phyloP scores from a whole-genome alignment of 495 filamentous ascomycete species.

The Podospora pseudoanserina region DNA sequence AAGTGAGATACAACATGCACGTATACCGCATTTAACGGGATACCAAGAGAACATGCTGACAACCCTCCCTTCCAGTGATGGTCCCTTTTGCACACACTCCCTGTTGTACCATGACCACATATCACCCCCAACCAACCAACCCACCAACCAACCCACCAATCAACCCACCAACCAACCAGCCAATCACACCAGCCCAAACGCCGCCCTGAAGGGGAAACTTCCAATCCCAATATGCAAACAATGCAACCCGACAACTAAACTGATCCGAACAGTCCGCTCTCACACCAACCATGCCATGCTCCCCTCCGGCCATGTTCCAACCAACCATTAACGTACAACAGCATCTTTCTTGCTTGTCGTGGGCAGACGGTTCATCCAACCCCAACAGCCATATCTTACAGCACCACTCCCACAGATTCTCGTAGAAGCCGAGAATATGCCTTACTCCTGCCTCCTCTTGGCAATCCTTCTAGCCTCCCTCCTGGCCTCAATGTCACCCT shows the following conservation, averaged over 20 bases:
- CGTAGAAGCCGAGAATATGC: not conserved
- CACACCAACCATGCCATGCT: not conserved
- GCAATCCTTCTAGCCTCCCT: constrained; percentile 49
- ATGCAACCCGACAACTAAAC: not conserved
- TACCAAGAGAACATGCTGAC: not conserved
- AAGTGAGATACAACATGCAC: too few relatives aligned
- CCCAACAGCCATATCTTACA: not conserved
- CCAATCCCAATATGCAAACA: not conserved
- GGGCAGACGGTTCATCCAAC: not conserved
- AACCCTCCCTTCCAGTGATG: not conserved
- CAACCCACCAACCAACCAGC: not conserved
- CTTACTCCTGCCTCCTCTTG: not conserved
- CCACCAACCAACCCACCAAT: not conserved
- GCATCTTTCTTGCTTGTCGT: not conserved
- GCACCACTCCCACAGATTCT: not conserved
- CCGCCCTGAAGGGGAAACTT: not conserved
- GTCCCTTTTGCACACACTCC: not conserved
- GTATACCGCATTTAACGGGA: not conserved
- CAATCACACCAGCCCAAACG: not conserved
- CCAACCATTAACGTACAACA: not conserved
- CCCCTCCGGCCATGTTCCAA: not conserved
- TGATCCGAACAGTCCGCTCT: not conserved
- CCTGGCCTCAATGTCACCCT: constrained; percentile 68
- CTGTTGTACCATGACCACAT: not conserved
- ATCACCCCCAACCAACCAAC: too few relatives aligned